phyloP scores from a whole-genome alignment of 306 rosid species.

The Pyrus bretschneideri region DNA sequence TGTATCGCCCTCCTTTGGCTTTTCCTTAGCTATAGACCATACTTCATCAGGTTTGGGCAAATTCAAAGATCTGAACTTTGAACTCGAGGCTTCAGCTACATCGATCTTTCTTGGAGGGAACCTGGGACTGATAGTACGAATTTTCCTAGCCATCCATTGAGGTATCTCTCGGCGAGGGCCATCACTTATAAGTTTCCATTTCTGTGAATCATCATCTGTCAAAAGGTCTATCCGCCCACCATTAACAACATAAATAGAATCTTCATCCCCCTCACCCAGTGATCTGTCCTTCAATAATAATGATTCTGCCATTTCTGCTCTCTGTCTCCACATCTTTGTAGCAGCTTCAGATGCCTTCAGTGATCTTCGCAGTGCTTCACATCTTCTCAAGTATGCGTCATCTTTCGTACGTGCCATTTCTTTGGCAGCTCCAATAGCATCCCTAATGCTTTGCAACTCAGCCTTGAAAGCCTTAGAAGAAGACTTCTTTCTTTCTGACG shows the following conservation, averaged over 20 bases:
- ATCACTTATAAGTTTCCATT: slow-evolving; percentile 66
- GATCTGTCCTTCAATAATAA: slow-evolving; percentile 47
- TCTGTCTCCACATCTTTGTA: slow-evolving; percentile 54
- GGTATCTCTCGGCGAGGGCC: slow-evolving; percentile 83
- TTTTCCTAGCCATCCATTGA: slow-evolving; percentile 79
- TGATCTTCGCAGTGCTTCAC: slow-evolving; percentile 60
- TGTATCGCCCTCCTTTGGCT: slow-evolving; percentile 61
- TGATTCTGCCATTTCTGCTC: slow-evolving; percentile 60
- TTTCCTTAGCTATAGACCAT: slow-evolving; percentile 74
- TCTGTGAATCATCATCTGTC: slow-evolving; percentile 54
- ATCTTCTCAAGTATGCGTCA: slow-evolving; percentile 58
- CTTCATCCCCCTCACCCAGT: slow-evolving; percentile 34
- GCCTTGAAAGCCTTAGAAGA: slow-evolving; percentile 53
- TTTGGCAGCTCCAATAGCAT: slow-evolving; percentile 62
- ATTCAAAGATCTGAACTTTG: slow-evolving; percentile 56
- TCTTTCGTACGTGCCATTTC: slow-evolving; percentile 42
- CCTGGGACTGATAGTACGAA: slow-evolving; percentile 50
- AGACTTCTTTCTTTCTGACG: slow-evolving; percentile 41
- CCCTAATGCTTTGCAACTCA: slow-evolving; percentile 57
- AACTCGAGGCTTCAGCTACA: slow-evolving; percentile 47
- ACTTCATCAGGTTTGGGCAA: slow-evolving; percentile 63
- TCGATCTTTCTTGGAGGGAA: slow-evolving; percentile 66
- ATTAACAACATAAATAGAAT: slow-evolving; percentile 45
- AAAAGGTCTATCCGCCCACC: slow-evolving; percentile 76
- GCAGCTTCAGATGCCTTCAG: slow-evolving; percentile 57